These are phyloP conservation scores for Epichloe gansuensis DNA, from an alignment of 2,329 filamentous ascomycete species.

Conservation along the genomic window DNA sequence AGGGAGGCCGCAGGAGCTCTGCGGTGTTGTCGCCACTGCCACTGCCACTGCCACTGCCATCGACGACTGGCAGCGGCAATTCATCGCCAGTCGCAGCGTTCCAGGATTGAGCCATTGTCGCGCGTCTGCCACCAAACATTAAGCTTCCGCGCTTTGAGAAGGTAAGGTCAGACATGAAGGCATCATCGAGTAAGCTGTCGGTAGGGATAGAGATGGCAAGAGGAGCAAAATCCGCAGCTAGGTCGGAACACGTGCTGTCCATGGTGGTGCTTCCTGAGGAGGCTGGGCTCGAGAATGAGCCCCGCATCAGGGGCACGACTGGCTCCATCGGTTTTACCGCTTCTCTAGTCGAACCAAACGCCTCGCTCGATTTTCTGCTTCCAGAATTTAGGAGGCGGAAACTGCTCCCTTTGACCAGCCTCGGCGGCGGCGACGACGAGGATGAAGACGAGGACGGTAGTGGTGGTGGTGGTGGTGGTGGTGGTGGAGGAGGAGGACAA, in stretches of 20 bases:
- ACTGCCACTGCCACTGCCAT: background rate
- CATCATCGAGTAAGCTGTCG: constrained; percentile 43
- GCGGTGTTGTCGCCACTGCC: background rate
- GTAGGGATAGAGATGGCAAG: constrained; percentile 45
- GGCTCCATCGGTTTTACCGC: constrained; percentile 9
- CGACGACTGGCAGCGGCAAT: constrained; percentile 4
- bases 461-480: background rate
- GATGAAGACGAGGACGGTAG: background rate
- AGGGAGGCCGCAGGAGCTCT: constrained; percentile 6
- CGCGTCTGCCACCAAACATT: constrained; percentile 41
- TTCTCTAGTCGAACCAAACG: constrained; percentile 7
- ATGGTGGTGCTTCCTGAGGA: constrained; percentile 8
- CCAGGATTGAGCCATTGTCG: background rate
- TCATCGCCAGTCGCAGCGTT: background rate
- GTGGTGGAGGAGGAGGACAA: background rate
- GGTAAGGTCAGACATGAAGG: constrained; percentile 40
- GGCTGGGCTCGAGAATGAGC: constrained; percentile 11
- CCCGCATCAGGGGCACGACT: constrained; percentile 13
- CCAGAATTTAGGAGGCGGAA: constrained; percentile 13
- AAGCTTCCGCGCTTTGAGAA: constrained; percentile 54
- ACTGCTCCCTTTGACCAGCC: constrained; percentile 17
- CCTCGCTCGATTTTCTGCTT: constrained; percentile 15
- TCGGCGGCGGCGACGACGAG: constrained; percentile 5
- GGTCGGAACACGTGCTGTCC: constrained; percentile 12
- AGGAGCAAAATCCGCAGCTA: constrained; percentile 30